These are phyloP conservation scores for Myochromella boudieri DNA, from an alignment of 768 basidiomycete genomes.

Conservation along the genomic window DNA sequence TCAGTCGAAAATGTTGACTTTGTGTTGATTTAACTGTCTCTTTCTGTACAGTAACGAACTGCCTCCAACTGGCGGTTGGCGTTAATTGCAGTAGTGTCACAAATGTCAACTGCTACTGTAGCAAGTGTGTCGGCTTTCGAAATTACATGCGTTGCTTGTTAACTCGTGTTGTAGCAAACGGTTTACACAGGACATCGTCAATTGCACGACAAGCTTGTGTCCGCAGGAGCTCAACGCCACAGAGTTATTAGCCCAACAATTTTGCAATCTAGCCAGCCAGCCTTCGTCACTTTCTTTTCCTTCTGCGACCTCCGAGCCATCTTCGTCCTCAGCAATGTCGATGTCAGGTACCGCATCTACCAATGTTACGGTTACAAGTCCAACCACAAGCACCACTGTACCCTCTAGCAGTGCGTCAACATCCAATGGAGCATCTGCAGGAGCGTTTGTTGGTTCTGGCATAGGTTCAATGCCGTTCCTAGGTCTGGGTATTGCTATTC, in stretches of 20 bases:
- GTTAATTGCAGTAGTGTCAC: conserved; percentile 44
- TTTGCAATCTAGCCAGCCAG: conserved; percentile 35
- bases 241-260: conserved; percentile 45
- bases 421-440: conserved; percentile 15
- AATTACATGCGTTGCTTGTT: no score
- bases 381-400: conserved; percentile 2
- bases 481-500: conserved; percentile 6
- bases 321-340: conserved; percentile 5
- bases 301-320: conserved; percentile 8
- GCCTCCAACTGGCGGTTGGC: conserved; percentile 34
- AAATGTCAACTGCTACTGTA: conserved; percentile 51
- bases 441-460: background rate
- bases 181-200: conserved; percentile 36
- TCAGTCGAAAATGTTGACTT: conserved; percentile 17
- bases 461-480: conserved; percentile 3
- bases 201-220: conserved; percentile 38
- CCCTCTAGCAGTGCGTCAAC: conserved; percentile 9
- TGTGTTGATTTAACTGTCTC: background rate
- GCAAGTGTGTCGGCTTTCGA: conserved; percentile 26
- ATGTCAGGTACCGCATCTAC: conserved; percentile 8
- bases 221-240: conserved; percentile 34
- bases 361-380: conserved; percentile 10
- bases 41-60: conserved; percentile 39
- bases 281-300: conserved; percentile 23
- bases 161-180: conserved; percentile 20